Evolutionary conservation across 139 green algal genomes (phyloP).

Genomic region (Asterochloris erici): DNA sequence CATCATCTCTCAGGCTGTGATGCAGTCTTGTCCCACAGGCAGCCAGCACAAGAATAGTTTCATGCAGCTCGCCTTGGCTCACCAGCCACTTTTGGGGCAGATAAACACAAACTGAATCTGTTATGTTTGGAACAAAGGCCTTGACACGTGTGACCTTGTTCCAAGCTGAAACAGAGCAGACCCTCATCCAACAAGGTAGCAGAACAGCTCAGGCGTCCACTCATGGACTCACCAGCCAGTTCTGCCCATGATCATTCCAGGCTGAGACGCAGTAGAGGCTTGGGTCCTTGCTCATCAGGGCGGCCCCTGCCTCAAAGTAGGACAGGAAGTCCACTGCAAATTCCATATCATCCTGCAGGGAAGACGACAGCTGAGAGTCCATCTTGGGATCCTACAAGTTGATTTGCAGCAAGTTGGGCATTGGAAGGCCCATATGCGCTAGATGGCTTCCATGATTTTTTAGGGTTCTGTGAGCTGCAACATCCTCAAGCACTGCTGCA

Average conservation of each 20-base stretch:
- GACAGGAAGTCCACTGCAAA: slow-evolving; percentile 55
- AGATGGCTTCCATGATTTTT: too few relatives aligned
- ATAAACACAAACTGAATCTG: too few relatives aligned
- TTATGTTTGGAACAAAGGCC: too few relatives aligned
- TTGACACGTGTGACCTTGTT: too few relatives aligned
- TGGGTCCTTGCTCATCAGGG: slow-evolving; percentile 35
- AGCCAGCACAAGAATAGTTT: too few relatives aligned
- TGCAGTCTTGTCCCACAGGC: too few relatives aligned
- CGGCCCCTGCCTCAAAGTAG: slow-evolving; percentile 40
- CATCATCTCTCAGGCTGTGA: too few relatives aligned
- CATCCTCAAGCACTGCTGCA: too few relatives aligned
- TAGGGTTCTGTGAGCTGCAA: too few relatives aligned
- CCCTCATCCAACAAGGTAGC: neutral
- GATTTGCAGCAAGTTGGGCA: neutral
- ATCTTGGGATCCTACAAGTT: neutral
- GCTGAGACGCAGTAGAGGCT: slow-evolving; percentile 37
- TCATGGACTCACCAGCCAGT: neutral
- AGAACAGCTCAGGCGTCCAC: neutral
- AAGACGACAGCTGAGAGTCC: neutral
- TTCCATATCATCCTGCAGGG: slow-evolving; percentile 54
- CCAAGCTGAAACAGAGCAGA: too few relatives aligned
- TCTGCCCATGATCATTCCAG: slow-evolving; percentile 65
- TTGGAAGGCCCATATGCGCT: neutral
- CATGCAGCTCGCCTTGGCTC: too few relatives aligned
- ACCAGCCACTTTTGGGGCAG: too few relatives aligned